Percentiles rank a stretch among this genome's conserved stretches.
Evolutionary conservation across 805 yeast genomes (phyloP).

Genomic region (Suhomyces vadensis): DNA sequence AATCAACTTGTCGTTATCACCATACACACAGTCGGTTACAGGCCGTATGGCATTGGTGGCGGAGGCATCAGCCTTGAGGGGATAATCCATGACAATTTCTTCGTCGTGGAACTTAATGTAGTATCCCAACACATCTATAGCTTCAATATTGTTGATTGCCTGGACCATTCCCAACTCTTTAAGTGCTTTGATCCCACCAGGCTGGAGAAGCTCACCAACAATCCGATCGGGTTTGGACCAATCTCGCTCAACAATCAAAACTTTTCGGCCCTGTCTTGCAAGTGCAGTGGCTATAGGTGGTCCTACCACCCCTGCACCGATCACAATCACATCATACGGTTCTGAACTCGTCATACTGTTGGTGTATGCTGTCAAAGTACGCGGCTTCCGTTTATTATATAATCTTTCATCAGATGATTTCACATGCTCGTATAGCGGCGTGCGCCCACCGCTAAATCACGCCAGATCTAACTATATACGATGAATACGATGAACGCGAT

Average conservation of each 20-base stretch:
- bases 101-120: constrained; percentile 67
- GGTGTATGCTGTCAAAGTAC: too few relatives aligned
- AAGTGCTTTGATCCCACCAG: constrained; percentile 89
- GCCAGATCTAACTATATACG: too few relatives aligned
- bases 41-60: constrained; percentile 46
- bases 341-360: not conserved
- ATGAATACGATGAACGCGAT: too few relatives aligned
- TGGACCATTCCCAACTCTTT: constrained; percentile 79
- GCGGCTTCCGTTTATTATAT: too few relatives aligned
- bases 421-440: constrained; percentile 1
- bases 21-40: constrained; percentile 55
- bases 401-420: not conserved
- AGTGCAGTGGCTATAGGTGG: constrained; percentile 88
- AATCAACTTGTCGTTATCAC: constrained; percentile 55
- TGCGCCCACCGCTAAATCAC: not conserved
- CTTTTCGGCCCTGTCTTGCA: constrained; percentile 87
- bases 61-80: constrained; percentile 52
- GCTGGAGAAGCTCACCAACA: constrained; percentile 96
- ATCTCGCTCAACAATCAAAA: constrained; percentile 79
- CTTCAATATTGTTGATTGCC: constrained; percentile 73
- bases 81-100: constrained; percentile 65
- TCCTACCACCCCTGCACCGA: constrained; percentile 99
- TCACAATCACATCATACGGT: constrained; percentile 75
- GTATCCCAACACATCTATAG: constrained; percentile 78
- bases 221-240: constrained; percentile 93